Base-by-base conservation (phyloP, 148 eudicot species). In the Amaranthus hypochondriacus region DNA sequence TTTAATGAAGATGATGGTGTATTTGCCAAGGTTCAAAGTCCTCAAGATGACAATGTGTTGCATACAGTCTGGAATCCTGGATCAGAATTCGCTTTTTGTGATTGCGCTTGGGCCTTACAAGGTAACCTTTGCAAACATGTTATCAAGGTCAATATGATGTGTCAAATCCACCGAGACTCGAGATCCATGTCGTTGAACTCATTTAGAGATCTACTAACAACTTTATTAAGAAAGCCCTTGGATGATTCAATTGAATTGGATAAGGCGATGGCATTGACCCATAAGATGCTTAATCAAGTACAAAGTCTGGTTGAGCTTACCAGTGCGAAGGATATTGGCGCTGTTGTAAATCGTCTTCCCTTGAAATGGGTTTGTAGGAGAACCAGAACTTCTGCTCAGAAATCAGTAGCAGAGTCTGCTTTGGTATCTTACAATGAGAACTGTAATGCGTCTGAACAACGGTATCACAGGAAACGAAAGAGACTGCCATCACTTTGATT, bases 51-150 rank as follows among this genome's bases (percentile, higher is more conserved):
- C 68, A 80, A 59, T 49, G 9, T 70, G 18, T 73, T 70, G 0
- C 92, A 75, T 66, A 57, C 80, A 66, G 92, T 95, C 7, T 90
- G 85, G 90, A 90, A 95, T 76, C 96, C 94, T 63, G 92, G 92
- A 11, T 92, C 97, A 39, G 96, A 86, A 73, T 95, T 95, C 77
- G 86, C 99, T 4, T 91, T 86, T 66, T 95, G 99, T 77, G 94
- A 95, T 75, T 92, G 99, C 80, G 86, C 89, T 57, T 92, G 97
- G 96, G 84, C 92, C 52, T 72, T 90, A 81, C 90, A 81, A 70
- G 99, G 99, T 51, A 95, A 92, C 73, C 84, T 92, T 28, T 92
- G 96, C 88, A 95, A 92, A 83, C 97, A 92, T 70, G 86, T 92
- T 10, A 82, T 92, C 61, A 95, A 92, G 85, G 97, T 89, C 79